Conservation (phyloP, 1,284 basidiomycete species). For the Moniliella sp. region DNA sequence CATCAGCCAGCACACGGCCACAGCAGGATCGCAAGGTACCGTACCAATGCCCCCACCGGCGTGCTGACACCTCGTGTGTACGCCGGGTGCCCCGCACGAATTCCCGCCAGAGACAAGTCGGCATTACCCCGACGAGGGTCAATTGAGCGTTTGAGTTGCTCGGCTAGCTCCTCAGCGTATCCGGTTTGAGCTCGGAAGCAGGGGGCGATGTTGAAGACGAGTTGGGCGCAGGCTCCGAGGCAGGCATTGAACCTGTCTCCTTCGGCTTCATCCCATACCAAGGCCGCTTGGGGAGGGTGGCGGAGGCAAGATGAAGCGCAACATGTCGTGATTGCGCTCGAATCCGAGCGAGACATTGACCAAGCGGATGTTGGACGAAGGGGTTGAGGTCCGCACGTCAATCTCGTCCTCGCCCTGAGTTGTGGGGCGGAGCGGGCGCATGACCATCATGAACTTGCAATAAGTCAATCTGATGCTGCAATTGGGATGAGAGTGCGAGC, state of each 20-base stretch:
- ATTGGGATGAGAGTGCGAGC: slow-evolving; percentile 12
- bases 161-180: neutral
- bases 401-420: no score
- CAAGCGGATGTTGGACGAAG: slow-evolving; percentile 20
- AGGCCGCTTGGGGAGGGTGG: neutral
- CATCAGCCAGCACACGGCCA: slow-evolving; percentile 13
- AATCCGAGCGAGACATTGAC: slow-evolving; percentile 26
- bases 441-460: no score
- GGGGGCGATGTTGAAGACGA: no score
- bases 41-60: no score
- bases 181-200: no score
- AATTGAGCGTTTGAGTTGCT: neutral
- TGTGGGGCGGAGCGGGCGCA: no score
- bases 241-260: neutral
- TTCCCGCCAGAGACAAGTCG: no score
- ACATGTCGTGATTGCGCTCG: slow-evolving; percentile 12
- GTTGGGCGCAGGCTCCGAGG: no score
- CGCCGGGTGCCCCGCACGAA: neutral
- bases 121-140: neutral
- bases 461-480: slow-evolving; percentile 16
- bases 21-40: slow-evolving; percentile 3
- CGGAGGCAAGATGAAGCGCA: slow-evolving; percentile 6
- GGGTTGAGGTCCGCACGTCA: no score
- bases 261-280: no score
- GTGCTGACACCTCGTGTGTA: neutral